Evolutionary conservation across 768 basidiomycete species (phyloP).

Genomic region (Crucibulum laeve): DNA sequence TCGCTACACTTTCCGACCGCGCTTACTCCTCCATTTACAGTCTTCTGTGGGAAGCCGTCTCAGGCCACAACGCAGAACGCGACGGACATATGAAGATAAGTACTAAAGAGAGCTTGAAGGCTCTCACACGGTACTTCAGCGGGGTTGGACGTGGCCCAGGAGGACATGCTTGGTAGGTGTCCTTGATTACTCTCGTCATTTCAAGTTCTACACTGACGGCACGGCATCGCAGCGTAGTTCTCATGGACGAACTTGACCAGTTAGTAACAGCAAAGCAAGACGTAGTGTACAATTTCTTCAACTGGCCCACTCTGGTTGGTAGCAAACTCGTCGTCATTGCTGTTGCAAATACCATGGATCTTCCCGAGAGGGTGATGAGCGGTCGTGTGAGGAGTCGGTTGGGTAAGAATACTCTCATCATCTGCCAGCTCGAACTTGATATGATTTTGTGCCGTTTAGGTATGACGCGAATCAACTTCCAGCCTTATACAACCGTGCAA

Average conservation of each 20-base stretch:
- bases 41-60: slow-evolving; percentile 91
- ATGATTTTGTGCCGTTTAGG: slow-evolving; percentile 37
- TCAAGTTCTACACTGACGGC: slow-evolving; percentile 5
- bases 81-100: slow-evolving; percentile 65
- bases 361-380: slow-evolving; percentile 90
- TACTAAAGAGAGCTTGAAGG: slow-evolving; percentile 79
- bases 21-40: too few relatives aligned
- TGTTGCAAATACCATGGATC: slow-evolving; percentile 97
- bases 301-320: slow-evolving; percentile 90
- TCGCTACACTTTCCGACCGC: too few relatives aligned
- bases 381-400: slow-evolving; percentile 90
- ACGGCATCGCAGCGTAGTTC: slow-evolving; percentile 67
- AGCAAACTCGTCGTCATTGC: slow-evolving; percentile 94
- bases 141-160: slow-evolving; percentile 69
- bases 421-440: not conserved
- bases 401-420: slow-evolving; percentile 36
- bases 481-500: slow-evolving; percentile 77
- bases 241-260: slow-evolving; percentile 99
- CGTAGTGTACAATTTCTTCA: slow-evolving; percentile 99
- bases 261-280: slow-evolving; percentile 95
- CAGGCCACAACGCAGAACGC: slow-evolving; percentile 62
- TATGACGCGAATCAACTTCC: slow-evolving; percentile 89
- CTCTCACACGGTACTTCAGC: slow-evolving; percentile 75
- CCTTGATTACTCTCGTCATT: slow-evolving; percentile 1
- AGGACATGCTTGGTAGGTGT: slow-evolving; percentile 79